Base-by-base conservation (phyloP, 1,139 yeast species). In the Debaryomyces singareniensis region DNA sequence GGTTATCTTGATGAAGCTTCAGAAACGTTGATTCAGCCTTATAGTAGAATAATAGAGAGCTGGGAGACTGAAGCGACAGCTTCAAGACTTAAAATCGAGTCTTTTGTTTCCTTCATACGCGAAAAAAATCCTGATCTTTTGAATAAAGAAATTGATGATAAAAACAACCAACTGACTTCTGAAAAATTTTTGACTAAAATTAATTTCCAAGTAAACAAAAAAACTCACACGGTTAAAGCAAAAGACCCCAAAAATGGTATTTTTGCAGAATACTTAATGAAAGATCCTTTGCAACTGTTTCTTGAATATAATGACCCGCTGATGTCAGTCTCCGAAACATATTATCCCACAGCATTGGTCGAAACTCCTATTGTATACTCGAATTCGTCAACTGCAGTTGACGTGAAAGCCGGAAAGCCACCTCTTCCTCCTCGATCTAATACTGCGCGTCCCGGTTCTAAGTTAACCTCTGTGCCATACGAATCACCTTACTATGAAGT, bases 21-120 rank as follows among this genome's bases (percentile, higher is more conserved):
- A 10, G 28, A 15, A 5, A 7, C 11, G 9, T n/a, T 10, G n/a
- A 6, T 5, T 15, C n/a, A 15, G 13, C 10, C 25, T 7, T 15
- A 26, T n/a, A 13, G 11, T 26, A 13, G 9, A 15, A 58, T 67
- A 10, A 36, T 47, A 2, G 51, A 48, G 10, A 37, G 47, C 16
- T 68, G 72, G 72, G 69, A 65, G 30, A 30, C 40, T 5, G 37
- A 49, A 9, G 43, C 45, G 31, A 60, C 58, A 12, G 56, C 58
- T 2, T 53, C 51, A 16, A 51, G 58, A 42, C 42, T 45, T 27
- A 65, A 61, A 30, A 45, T 70, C 11, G 71, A 66, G 32, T 54
- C 68, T 0, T 49, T 68, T 26, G 45, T 62, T 4, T 36, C 47
- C 7, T 40, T 53, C 4, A 48, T 62, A 5, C 50, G 49, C 34